These are phyloP conservation scores for Magnaporthales sp. DNA, from an alignment of 2,329 filamentous ascomycete species.

Conservation along the genomic window DNA sequence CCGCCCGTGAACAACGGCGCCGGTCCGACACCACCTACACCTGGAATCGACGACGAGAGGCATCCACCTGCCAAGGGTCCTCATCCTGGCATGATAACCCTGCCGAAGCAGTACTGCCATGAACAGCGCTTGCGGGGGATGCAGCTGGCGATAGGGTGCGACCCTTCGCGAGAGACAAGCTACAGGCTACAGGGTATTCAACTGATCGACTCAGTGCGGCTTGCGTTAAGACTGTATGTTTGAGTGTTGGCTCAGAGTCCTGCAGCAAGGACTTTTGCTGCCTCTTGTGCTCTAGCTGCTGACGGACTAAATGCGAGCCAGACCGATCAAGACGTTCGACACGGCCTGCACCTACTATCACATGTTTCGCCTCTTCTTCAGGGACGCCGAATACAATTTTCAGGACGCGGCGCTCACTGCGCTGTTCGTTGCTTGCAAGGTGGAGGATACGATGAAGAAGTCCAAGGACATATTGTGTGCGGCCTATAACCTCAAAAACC, in stretches of 20 bases:
- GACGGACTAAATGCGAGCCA: slow-evolving; percentile 22
- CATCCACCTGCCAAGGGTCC: slow-evolving; percentile 12
- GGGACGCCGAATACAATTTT: slow-evolving; percentile 79
- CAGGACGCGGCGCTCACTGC: slow-evolving; percentile 81
- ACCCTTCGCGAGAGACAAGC: slow-evolving; percentile 70
- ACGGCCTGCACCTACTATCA: slow-evolving; percentile 91
- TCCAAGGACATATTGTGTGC: slow-evolving; percentile 87
- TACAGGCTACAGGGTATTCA: slow-evolving; percentile 79
- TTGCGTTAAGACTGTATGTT: slow-evolving; percentile 69
- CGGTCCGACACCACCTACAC: slow-evolving; percentile 2
- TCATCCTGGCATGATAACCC: slow-evolving; percentile 36
- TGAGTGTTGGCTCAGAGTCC: background rate
- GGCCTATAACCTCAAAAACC: slow-evolving; percentile 74
- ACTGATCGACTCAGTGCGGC: slow-evolving; percentile 79
- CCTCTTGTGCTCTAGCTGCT: slow-evolving; percentile 4
- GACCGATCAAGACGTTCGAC: slow-evolving; percentile 83
- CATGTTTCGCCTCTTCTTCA: slow-evolving; percentile 79
- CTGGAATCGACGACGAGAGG: slow-evolving; percentile 5
- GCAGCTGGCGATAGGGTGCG: slow-evolving; percentile 59
- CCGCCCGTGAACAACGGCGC: background rate
- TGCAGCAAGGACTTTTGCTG: background rate
- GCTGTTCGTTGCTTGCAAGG: slow-evolving; percentile 90
- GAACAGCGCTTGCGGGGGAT: slow-evolving; percentile 72
- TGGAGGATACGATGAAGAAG: slow-evolving; percentile 97
- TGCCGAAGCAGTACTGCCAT: slow-evolving; percentile 64